Percentiles rank a stretch among this genome's conserved stretches.
Conservation (phyloP, 1,284 basidiomycete species). For the Cystobasidium sp. region DNA sequence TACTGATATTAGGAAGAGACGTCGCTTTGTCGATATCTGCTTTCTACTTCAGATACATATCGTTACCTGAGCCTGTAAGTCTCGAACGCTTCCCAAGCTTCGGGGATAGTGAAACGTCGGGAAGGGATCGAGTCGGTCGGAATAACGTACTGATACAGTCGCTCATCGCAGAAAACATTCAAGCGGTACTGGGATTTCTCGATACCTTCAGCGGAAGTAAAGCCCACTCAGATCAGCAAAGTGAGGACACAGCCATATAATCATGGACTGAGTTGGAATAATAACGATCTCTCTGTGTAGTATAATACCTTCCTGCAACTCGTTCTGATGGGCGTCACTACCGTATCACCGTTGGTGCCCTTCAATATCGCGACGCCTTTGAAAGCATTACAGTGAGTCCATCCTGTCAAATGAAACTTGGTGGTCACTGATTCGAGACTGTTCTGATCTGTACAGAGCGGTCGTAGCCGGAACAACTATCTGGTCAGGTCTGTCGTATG, state of each 20-base stretch:
- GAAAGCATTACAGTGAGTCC: conserved; percentile 67
- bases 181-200: conserved; percentile 91
- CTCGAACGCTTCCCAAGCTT: background rate
- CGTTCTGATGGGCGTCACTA: conserved; percentile 83
- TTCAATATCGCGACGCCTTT: conserved; percentile 66
- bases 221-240: conserved; percentile 87
- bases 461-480: conserved; percentile 86
- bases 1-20: conserved; percentile 87
- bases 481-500: conserved; percentile 87
- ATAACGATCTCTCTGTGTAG: conserved; percentile 59
- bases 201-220: conserved; percentile 90
- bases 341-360: conserved; percentile 77
- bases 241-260: conserved; percentile 58
- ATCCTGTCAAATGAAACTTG: background rate
- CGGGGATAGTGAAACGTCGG: background rate
- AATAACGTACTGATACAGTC: background rate
- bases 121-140: background rate
- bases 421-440: background rate
- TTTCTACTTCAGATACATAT: conserved; percentile 90
- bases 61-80: conserved; percentile 81
- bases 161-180: conserved; percentile 70
- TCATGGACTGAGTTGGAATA: background rate
- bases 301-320: conserved; percentile 93
- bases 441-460: conserved; percentile 63
- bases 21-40: conserved; percentile 83